Base-by-base conservation (phyloP, 768 basidiomycete genomes). In the Podaxis sp. region DNA sequence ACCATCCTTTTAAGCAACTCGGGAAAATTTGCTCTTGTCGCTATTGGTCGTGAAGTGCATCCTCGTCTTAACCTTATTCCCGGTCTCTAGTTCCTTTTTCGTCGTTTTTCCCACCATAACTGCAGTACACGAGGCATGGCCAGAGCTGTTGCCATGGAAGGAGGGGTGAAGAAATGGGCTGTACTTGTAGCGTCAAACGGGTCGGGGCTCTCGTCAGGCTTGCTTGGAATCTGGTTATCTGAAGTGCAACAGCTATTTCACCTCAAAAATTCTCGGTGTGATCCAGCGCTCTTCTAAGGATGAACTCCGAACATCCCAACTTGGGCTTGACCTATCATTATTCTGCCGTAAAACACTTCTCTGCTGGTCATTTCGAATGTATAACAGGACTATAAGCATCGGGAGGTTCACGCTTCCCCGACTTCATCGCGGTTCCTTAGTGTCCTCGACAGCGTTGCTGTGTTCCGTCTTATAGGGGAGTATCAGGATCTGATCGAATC, bases 31-130 rank as follows among this genome's bases (percentile, higher is more conserved):
- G 41, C 49, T 17, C 22, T 40, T 50, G 17, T 24, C 22, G 2
- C 36, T 29, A 33, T 17, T 27, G 8, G 33, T 9, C 33, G 19
- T n/a, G 15, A 51, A 40, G 4, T 38, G 22, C 36, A 15, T 38
- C 54, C 58, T 25, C 40, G 37, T 38, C 49, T 38, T 59, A 52
- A 52, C 49, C 37, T 40, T 59, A 58, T 50, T 40, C 57, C 46
- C 43, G 33, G 41, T 59, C 49, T 24, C 37, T 36, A 27, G 24
- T 59, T 51, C 29, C 58, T 41, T 50, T 59, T 58, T 58, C 33
- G 24, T 58, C 57, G 15, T 19, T 36, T 47, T 59, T 59, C 58
- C 58, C 58, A 59, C 11, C 58, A 29, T 15, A 51, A 17, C 22
- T 11, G 51, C 47, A 37, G 37, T 12, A 40, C 22, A 38, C 33